Conservation (phyloP, 164 flowering plant genomes). For the Sedum album region DNA sequence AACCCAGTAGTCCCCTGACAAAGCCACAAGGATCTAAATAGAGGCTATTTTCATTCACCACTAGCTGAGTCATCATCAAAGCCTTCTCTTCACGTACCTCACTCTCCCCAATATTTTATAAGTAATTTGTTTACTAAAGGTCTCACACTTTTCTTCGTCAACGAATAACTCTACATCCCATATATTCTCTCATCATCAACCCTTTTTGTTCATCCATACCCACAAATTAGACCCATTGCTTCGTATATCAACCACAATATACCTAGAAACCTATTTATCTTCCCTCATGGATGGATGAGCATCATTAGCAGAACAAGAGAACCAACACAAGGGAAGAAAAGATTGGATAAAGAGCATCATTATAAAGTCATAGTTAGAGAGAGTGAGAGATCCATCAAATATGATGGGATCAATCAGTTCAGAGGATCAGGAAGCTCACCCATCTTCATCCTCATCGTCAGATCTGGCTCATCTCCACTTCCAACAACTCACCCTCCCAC, state of each 20-base stretch:
- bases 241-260: background rate
- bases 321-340: background rate
- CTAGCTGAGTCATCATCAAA: background rate
- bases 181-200: background rate
- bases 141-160: slow-evolving; percentile 1
- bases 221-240: background rate
- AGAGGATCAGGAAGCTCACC: slow-evolving; percentile 8
- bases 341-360: background rate
- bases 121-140: too few relatives aligned
- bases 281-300: background rate
- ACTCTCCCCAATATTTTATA: background rate
- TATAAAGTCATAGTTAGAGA: background rate
- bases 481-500: slow-evolving; percentile 1
- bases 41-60: background rate
- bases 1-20: background rate
- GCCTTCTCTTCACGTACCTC: background rate
- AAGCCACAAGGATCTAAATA: too few relatives aligned
- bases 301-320: background rate
- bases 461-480: slow-evolving; percentile 9
- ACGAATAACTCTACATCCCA: background rate
- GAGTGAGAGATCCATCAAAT: background rate
- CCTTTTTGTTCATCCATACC: background rate
- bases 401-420: slow-evolving; percentile 8
- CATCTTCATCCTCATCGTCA: slow-evolving; percentile 8
- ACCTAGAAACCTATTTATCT: background rate